Conservation (phyloP, 805 yeast species). For the Nadsonia fulvescens region DNA sequence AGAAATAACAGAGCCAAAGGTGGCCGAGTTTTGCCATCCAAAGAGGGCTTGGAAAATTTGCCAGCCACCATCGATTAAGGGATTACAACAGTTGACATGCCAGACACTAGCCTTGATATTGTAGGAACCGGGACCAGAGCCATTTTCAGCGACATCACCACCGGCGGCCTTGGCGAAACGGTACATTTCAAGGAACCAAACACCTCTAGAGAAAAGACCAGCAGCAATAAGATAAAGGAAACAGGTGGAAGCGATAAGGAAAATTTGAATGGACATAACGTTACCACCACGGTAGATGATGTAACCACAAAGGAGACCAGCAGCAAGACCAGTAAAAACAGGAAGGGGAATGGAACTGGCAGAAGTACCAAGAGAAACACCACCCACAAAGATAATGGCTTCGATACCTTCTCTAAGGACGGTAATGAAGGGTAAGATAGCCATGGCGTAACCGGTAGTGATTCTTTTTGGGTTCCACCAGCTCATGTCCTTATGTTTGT, state of each 20-base stretch:
- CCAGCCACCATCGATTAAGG: slow-evolving; percentile 87
- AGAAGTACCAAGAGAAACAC: slow-evolving; percentile 59
- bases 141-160: slow-evolving; percentile 88
- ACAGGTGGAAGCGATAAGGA: slow-evolving; percentile 74
- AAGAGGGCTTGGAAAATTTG: slow-evolving; percentile 84
- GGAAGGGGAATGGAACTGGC: slow-evolving; percentile 81
- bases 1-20: slow-evolving; percentile 76
- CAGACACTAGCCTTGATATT: slow-evolving; percentile 64
- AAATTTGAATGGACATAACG: slow-evolving; percentile 64
- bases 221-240: slow-evolving; percentile 79
- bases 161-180: slow-evolving; percentile 51
- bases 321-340: slow-evolving; percentile 70
- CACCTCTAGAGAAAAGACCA: slow-evolving; percentile 82
- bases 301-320: slow-evolving; percentile 58
- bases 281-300: slow-evolving; percentile 71
- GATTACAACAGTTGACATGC: slow-evolving; percentile 97
- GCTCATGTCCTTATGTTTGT: slow-evolving; percentile 24
- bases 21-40: slow-evolving; percentile 97
- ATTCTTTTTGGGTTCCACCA: slow-evolving; percentile 20
- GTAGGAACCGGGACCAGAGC: slow-evolving; percentile 91
- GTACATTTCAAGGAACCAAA: slow-evolving; percentile 74
- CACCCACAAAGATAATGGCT: slow-evolving; percentile 91
- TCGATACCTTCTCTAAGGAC: slow-evolving; percentile 93
- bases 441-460: slow-evolving; percentile 58
- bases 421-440: slow-evolving; percentile 75